phyloP scores from a whole-genome alignment of 2,329 filamentous ascomycete species.

The Penicillium sp. region DNA sequence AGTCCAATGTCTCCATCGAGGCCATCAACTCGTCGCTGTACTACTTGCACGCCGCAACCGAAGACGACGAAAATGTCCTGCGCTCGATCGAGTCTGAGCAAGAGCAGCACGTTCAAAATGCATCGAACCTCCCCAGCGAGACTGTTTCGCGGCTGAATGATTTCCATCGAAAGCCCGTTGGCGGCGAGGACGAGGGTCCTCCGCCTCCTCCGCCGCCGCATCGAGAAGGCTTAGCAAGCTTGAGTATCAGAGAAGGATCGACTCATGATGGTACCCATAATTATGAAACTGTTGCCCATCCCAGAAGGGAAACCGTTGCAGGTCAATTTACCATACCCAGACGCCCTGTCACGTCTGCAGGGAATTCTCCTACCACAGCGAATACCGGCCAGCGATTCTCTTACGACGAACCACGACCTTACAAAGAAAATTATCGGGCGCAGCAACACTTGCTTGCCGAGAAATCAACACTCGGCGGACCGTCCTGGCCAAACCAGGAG shows the following conservation, averaged over 20 bases:
- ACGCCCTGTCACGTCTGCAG: constrained; percentile 18
- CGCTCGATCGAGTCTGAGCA: constrained; percentile 32
- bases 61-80: constrained; percentile 50
- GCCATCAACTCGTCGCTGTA: constrained; percentile 87
- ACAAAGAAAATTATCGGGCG: not conserved
- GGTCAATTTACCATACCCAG: constrained; percentile 12
- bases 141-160: constrained; percentile 33
- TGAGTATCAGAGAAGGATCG: not conserved
- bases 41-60: constrained; percentile 75
- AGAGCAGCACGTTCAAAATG: constrained; percentile 21
- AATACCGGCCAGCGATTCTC: not conserved
- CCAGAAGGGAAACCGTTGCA: not conserved
- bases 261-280: constrained; percentile 10
- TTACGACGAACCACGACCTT: not conserved
- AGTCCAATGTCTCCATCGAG: constrained; percentile 75
- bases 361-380: not conserved
- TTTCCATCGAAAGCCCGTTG: constrained; percentile 37
- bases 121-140: constrained; percentile 19
- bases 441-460: not conserved
- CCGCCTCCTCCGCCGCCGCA: constrained; percentile 18
- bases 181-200: constrained; percentile 11
- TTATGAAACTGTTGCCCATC: not conserved
- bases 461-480: constrained; percentile 16
- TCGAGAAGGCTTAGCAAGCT: constrained; percentile 11
- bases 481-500: not conserved